Conservation (phyloP, 345 rosid species). For the Lumnitzera littorea region DNA sequence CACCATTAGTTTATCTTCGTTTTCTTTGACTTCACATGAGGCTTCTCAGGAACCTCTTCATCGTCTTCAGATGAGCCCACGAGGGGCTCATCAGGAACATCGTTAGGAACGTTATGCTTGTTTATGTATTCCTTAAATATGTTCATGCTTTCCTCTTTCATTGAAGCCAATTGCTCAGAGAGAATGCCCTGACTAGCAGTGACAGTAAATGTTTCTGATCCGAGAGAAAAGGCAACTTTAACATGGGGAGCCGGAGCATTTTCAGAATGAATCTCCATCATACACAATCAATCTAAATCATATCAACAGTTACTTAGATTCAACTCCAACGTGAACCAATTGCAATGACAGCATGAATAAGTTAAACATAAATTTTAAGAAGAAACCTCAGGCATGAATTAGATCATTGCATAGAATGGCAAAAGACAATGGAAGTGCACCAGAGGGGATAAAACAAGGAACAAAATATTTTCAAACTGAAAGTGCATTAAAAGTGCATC, state of each 20-base stretch:
- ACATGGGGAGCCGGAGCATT: constrained; percentile 23
- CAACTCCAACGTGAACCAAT: neutral
- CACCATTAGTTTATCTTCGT: constrained; percentile 39
- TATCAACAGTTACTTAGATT: neutral
- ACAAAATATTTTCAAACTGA: too few relatives aligned
- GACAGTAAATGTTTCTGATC: constrained; percentile 49
- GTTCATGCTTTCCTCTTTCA: constrained; percentile 77
- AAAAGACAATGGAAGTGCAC: too few relatives aligned
- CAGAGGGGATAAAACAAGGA: too few relatives aligned
- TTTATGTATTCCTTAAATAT: constrained; percentile 75
- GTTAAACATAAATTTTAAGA: too few relatives aligned
- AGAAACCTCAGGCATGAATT: too few relatives aligned
- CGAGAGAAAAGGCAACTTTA: constrained; percentile 50
- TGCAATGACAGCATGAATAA: neutral
- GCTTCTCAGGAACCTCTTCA: constrained; percentile 31
- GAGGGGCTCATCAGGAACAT: constrained; percentile 62
- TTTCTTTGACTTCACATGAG: constrained; percentile 49
- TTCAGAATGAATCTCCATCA: constrained; percentile 45
- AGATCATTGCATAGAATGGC: too few relatives aligned
- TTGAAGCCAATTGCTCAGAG: constrained; percentile 56
- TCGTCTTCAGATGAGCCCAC: constrained; percentile 56
- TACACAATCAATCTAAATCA: constrained; percentile 1
- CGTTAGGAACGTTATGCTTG: constrained; percentile 66
- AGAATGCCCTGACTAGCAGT: constrained; percentile 33
- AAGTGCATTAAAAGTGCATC: too few relatives aligned